phyloP scores from a whole-genome alignment of 805 yeast genomes.

The Starmerella floricola region DNA sequence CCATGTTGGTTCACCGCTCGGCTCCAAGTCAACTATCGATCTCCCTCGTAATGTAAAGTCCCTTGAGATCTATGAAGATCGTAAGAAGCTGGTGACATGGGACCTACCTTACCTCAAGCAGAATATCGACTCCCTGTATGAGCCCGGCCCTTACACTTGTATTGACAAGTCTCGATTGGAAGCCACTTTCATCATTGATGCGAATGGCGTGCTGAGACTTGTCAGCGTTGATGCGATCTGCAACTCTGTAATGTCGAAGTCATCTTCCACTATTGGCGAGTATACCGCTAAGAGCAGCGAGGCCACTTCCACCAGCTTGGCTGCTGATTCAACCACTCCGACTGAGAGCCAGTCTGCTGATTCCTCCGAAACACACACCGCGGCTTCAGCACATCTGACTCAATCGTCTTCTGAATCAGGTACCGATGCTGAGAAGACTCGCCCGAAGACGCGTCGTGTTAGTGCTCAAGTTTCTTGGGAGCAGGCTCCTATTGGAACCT shows the following conservation, averaged over 20 bases:
- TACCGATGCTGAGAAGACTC: slow-evolving; percentile 14
- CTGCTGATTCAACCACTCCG: not conserved
- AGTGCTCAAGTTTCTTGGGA: slow-evolving; percentile 25
- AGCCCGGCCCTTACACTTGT: slow-evolving; percentile 20
- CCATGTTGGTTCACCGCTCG: slow-evolving; percentile 26
- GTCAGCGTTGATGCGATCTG: slow-evolving; percentile 19
- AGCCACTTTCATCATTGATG: slow-evolving; percentile 16
- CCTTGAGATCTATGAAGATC: slow-evolving; percentile 33
- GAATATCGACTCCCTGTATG: slow-evolving; percentile 24
- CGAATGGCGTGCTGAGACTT: slow-evolving; percentile 18
- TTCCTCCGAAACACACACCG: not conserved
- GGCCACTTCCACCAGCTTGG: not conserved
- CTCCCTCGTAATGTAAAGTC: slow-evolving; percentile 23
- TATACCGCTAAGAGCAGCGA: slow-evolving; percentile 1
- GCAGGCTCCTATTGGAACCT: slow-evolving; percentile 39
- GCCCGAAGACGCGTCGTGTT: slow-evolving; percentile 23
- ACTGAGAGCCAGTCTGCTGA: not conserved
- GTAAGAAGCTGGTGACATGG: slow-evolving; percentile 27
- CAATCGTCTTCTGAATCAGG: too few species aligned
- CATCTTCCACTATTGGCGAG: not conserved
- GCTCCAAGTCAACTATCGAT: slow-evolving; percentile 26
- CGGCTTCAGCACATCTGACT: too few species aligned
- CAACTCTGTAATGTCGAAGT: slow-evolving; percentile 8
- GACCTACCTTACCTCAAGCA: slow-evolving; percentile 22
- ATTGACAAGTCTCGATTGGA: slow-evolving; percentile 12